Evolutionary conservation across 2,329 filamentous ascomycete species (phyloP).

Genomic region (Xylogone sp.): DNA sequence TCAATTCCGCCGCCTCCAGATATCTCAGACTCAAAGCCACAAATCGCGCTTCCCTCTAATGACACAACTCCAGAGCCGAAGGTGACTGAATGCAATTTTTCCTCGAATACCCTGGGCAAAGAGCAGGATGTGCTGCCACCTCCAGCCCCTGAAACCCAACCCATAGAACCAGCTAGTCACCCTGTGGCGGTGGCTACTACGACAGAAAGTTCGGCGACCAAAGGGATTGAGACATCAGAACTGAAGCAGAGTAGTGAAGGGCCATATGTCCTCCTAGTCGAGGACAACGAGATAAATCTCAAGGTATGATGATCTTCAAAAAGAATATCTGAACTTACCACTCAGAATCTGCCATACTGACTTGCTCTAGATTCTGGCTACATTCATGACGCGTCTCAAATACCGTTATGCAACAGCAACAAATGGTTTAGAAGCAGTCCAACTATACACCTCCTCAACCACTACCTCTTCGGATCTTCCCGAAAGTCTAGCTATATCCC

Average conservation of each 20-base stretch:
- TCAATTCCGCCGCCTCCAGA: not conserved
- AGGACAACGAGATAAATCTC: slow-evolving; percentile 36
- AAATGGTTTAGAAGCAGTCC: slow-evolving; percentile 43
- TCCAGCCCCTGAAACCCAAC: too few species aligned
- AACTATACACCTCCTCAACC: slow-evolving; percentile 20
- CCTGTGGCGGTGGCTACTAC: too few species aligned
- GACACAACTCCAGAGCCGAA: not conserved
- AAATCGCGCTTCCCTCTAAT: not conserved
- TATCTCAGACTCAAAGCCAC: not conserved
- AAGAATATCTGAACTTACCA: too few species aligned
- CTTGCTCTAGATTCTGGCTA: slow-evolving; percentile 13
- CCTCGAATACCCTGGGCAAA: too few species aligned
- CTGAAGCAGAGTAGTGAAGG: not conserved
- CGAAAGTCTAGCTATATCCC: slow-evolving; percentile 27
- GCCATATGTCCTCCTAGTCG: slow-evolving; percentile 29
- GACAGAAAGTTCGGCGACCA: too few species aligned
- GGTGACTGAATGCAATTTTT: not conserved
- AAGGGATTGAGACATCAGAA: not conserved
- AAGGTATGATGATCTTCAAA: slow-evolving; percentile 11
- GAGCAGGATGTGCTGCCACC: too few species aligned
- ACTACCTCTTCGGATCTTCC: slow-evolving; percentile 21
- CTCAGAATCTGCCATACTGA: not conserved
- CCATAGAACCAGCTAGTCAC: too few species aligned
- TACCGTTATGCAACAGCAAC: slow-evolving; percentile 30
- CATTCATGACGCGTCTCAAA: slow-evolving; percentile 18